These are phyloP conservation scores for Lipomyces japonicus DNA, from an alignment of 805 yeast genomes.

Conservation along the genomic window DNA sequence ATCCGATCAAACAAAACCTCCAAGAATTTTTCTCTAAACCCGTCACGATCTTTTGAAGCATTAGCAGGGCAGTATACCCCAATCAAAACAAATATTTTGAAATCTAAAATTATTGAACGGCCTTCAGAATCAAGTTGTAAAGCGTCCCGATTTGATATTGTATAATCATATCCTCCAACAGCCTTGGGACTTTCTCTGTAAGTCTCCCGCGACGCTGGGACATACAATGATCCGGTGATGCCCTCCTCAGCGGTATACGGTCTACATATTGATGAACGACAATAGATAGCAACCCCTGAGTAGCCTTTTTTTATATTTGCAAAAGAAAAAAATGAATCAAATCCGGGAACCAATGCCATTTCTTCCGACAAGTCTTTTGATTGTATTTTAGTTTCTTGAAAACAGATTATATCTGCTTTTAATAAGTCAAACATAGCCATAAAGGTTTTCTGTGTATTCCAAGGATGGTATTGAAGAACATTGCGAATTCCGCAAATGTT, in stretches of 20 bases:
- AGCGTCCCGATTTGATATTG: slow-evolving; percentile 38
- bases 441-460: slow-evolving; percentile 53
- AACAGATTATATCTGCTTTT: slow-evolving; percentile 70
- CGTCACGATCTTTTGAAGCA: slow-evolving; percentile 62
- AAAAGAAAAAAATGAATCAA: slow-evolving; percentile 61
- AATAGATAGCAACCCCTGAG: slow-evolving; percentile 85
- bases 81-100: slow-evolving; percentile 46
- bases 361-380: slow-evolving; percentile 45
- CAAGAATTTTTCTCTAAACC: slow-evolving; percentile 56
- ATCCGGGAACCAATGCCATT: slow-evolving; percentile 54
- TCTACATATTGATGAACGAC: slow-evolving; percentile 45
- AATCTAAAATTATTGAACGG: slow-evolving; percentile 69
- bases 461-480: slow-evolving; percentile 76
- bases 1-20: slow-evolving; percentile 59
- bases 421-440: slow-evolving; percentile 49
- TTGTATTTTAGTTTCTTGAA: slow-evolving; percentile 81
- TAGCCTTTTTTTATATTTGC: slow-evolving; percentile 75
- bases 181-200: slow-evolving; percentile 34
- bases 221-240: slow-evolving; percentile 60
- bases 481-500: slow-evolving; percentile 85
- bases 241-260: slow-evolving; percentile 77
- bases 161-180: slow-evolving; percentile 27
- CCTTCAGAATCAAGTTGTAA: slow-evolving; percentile 75
- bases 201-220: slow-evolving; percentile 22
- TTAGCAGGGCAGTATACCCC: slow-evolving; percentile 88